phyloP scores from a whole-genome alignment of 345 rosid genomes.

The Acer campestre region DNA sequence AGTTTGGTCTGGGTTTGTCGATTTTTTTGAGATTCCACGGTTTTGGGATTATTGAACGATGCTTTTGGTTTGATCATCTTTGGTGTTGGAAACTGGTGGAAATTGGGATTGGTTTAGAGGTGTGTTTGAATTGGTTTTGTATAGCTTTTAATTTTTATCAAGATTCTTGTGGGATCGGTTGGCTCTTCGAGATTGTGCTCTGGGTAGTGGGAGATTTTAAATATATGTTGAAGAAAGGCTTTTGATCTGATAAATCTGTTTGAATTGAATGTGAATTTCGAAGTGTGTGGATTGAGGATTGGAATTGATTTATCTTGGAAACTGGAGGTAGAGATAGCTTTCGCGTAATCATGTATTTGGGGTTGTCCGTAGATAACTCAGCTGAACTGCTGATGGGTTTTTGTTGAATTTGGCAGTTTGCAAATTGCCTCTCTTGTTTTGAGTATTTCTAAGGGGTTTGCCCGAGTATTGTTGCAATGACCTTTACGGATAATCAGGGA shows the following conservation, averaged over 20 bases:
- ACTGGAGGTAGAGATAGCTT: neutral
- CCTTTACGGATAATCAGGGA: constrained; percentile 19
- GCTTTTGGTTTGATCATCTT: neutral
- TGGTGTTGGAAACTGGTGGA: neutral
- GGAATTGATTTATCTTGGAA: neutral
- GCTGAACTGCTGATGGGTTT: neutral
- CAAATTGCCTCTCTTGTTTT: neutral
- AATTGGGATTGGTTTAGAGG: neutral
- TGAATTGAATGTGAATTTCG: neutral
- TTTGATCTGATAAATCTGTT: constrained; percentile 4
- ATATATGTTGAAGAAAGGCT: neutral
- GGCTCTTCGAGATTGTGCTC: neutral
- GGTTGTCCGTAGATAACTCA: neutral
- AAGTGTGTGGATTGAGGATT: neutral
- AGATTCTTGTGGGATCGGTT: neutral
- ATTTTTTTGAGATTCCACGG: neutral
- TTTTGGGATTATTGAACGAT: neutral
- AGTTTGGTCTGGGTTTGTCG: neutral
- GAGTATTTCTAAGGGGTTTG: neutral
- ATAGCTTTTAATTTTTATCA: neutral
- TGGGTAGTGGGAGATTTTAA: neutral
- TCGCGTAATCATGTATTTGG: too few species aligned
- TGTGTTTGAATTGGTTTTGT: neutral
- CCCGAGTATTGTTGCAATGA: constrained; percentile 9
- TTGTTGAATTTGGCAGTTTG: constrained; percentile 4